phyloP scores from a whole-genome alignment of 768 basidiomycete genomes.

The Pleurotus eryngii region DNA sequence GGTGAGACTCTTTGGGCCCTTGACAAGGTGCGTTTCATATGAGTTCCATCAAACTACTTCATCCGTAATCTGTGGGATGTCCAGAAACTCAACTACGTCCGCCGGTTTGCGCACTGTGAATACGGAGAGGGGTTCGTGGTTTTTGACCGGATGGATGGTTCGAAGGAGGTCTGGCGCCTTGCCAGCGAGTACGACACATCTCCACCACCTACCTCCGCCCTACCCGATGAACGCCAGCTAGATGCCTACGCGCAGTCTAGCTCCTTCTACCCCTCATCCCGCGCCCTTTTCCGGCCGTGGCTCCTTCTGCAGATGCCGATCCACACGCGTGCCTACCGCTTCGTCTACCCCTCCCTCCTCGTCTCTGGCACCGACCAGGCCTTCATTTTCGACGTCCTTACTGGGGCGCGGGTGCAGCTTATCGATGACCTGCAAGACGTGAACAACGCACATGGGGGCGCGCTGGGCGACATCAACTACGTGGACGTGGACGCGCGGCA shows the following conservation, averaged over 20 bases:
- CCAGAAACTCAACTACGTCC: constrained; percentile 42
- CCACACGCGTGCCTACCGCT: constrained; percentile 53
- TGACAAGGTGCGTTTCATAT: constrained; percentile 35
- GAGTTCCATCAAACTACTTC: not conserved
- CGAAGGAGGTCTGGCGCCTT: constrained; percentile 73
- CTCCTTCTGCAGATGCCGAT: constrained; percentile 49
- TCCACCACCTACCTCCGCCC: constrained; percentile 20
- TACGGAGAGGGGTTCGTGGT: constrained; percentile 70
- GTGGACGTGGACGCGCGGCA: constrained; percentile 61
- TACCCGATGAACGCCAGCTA: constrained; percentile 28
- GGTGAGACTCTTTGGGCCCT: constrained; percentile 60
- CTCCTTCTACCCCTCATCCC: constrained; percentile 9
- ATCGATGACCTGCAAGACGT: constrained; percentile 36
- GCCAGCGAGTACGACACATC: constrained; percentile 26
- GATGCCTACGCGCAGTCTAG: constrained; percentile 9
- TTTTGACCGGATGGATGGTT: constrained; percentile 55
- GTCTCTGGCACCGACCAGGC: constrained; percentile 41
- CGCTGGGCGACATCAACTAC: constrained; percentile 41
- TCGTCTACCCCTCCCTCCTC: constrained; percentile 65
- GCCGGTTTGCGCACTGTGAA: constrained; percentile 64
- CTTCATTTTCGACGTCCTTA: constrained; percentile 62
- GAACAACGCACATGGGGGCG: not conserved
- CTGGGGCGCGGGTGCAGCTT: constrained; percentile 44
- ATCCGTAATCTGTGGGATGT: not conserved
- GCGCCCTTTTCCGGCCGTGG: constrained; percentile 63